Conservation (phyloP, 371 early-diverging fungal genomes). For the Actinomucor elegans region DNA sequence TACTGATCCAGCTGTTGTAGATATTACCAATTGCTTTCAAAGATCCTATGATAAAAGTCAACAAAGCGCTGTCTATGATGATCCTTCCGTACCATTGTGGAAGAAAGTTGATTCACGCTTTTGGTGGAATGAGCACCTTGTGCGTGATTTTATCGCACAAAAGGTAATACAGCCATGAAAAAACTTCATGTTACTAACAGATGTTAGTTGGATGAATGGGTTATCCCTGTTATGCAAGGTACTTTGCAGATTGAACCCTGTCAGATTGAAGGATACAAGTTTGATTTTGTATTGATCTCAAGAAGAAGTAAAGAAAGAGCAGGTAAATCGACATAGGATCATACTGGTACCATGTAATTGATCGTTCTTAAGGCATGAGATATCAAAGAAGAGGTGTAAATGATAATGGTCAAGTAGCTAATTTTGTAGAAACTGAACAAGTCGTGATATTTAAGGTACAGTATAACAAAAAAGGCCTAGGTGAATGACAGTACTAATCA, state of each 20-base stretch:
- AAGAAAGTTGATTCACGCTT: conserved; percentile 49
- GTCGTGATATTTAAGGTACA: conserved; percentile 42
- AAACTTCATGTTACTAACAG: neutral
- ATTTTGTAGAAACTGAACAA: conserved; percentile 77
- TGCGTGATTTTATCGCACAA: conserved; percentile 45
- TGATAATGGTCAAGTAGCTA: conserved; percentile 62
- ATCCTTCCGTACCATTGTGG: conserved; percentile 13
- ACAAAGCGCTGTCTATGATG: conserved; percentile 18
- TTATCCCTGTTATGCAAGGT: conserved; percentile 72
- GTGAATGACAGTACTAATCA: neutral
- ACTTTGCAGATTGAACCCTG: conserved; percentile 63
- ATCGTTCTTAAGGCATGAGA: conserved; percentile 51
- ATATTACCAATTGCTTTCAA: conserved; percentile 46
- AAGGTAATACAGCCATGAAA: conserved; percentile 20
- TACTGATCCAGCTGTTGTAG: conserved; percentile 10
- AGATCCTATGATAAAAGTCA: conserved; percentile 26
- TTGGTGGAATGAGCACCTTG: conserved; percentile 72
- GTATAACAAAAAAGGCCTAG: neutral
- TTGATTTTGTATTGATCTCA: conserved; percentile 60
- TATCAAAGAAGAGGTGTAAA: conserved; percentile 67
- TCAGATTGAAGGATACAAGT: conserved; percentile 56
- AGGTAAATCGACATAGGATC: conserved; percentile 21
- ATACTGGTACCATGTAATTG: neutral
- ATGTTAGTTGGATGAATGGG: conserved; percentile 56
- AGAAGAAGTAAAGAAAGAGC: conserved; percentile 61